phyloP scores from a whole-genome alignment of 2,329 filamentous ascomycete species.

The Monosporascus sp. region DNA sequence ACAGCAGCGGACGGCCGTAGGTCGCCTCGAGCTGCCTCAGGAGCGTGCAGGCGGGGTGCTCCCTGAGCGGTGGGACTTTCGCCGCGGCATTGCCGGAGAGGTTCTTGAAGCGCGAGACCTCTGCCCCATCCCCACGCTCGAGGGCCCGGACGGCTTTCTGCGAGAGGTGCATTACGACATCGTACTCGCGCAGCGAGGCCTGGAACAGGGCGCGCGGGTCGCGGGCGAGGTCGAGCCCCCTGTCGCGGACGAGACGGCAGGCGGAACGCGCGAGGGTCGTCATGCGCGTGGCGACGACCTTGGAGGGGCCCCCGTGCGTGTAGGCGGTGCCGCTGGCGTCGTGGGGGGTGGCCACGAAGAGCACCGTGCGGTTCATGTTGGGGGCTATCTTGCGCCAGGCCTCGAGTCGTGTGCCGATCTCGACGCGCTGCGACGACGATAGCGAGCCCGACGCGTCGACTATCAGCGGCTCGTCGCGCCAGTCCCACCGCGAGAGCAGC shows the following conservation, averaged over 20 bases:
- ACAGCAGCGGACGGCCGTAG: constrained; percentile 67
- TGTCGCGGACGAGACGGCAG: constrained; percentile 51
- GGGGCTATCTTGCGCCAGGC: constrained; percentile 87
- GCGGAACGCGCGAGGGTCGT: constrained; percentile 76
- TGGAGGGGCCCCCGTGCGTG: constrained; percentile 66
- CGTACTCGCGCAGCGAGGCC: constrained; percentile 70
- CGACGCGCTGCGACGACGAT: constrained; percentile 51
- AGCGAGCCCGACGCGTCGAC: constrained; percentile 69
- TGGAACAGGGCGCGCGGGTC: constrained; percentile 61
- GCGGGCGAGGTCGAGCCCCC: constrained; percentile 48
- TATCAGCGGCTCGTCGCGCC: constrained; percentile 76
- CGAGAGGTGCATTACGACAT: constrained; percentile 74
- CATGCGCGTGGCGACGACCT: constrained; percentile 79
- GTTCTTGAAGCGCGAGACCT: constrained; percentile 68
- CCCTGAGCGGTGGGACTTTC: constrained; percentile 42
- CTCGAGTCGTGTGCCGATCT: constrained; percentile 66
- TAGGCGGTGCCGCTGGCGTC: constrained; percentile 76
- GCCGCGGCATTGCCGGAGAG: constrained; percentile 49
- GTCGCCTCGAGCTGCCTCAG: constrained; percentile 59
- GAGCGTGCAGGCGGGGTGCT: constrained; percentile 58
- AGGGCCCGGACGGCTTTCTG: constrained; percentile 42
- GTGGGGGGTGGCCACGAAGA: constrained; percentile 76
- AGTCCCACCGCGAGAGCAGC: constrained; percentile 85
- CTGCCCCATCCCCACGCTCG: constrained; percentile 29
- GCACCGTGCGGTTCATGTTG: constrained; percentile 72